These are phyloP conservation scores for Plasmodium cynomolgi DNA, from an alignment of 169 alveolate species.

Conservation along the genomic window DNA sequence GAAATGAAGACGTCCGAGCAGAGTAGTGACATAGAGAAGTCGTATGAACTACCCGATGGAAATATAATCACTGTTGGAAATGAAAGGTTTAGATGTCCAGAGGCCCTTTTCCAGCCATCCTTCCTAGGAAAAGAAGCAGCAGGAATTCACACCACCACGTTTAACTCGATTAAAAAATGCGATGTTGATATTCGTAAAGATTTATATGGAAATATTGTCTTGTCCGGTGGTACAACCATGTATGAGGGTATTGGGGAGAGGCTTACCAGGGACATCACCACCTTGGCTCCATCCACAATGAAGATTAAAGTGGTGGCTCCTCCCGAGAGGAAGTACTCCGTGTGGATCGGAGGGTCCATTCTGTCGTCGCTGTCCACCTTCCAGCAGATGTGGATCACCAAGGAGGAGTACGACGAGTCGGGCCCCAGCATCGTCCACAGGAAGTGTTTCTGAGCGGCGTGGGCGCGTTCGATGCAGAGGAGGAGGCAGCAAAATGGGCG, in stretches of 20 bases:
- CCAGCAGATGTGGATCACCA: constrained; percentile 98
- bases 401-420: constrained; percentile 98
- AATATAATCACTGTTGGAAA: constrained; percentile 94
- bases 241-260: constrained; percentile 98
- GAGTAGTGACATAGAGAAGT: constrained; percentile 89
- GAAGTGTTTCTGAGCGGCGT: constrained; percentile 92
- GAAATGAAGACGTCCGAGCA: constrained; percentile 93
- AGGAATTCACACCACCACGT: constrained; percentile 95
- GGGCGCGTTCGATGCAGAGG: not conserved
- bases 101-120: constrained; percentile 96
- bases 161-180: constrained; percentile 92
- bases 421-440: constrained; percentile 99
- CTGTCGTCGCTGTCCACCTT: constrained; percentile 96
- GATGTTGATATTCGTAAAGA: constrained; percentile 97
- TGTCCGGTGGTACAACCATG: constrained; percentile 99
- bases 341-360: constrained; percentile 99
- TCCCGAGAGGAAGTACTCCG: constrained; percentile 98
- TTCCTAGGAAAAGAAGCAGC: constrained; percentile 95
- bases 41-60: constrained; percentile 99
- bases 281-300: constrained; percentile 97
- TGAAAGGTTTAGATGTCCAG: constrained; percentile 99
- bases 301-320: constrained; percentile 98
- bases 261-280: constrained; percentile 96
- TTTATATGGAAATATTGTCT: constrained; percentile 95
- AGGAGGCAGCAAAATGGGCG: not conserved